Evolutionary conservation across 2,329 filamentous ascomycete genomes (phyloP), one percentile per base, ranked within the genome.

Genomic region (Drechslera avenae): DNA sequence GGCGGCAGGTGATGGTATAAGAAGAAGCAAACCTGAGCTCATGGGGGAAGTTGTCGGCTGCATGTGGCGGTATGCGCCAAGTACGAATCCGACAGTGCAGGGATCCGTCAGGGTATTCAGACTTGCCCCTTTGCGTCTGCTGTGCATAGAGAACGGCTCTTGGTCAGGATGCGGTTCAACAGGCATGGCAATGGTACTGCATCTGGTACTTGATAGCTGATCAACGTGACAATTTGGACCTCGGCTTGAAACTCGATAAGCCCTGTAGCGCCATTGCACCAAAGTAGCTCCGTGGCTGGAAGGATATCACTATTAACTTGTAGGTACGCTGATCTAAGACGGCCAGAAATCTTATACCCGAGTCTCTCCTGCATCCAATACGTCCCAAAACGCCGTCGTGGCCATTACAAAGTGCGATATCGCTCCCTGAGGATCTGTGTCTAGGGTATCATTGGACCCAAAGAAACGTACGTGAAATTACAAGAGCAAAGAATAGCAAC

Each of bases 31-130:
- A 23, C 57, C 50, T 35, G 56, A 49, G 50, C 59, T 63, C 52
- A 59, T 59, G 59, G 55, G 52, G 18, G 19, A 46, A 57, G 59
- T 66, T 52, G 56, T 57, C 40, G 53, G 42, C 50, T 57, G 60
- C 50, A 59, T 46, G 62, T 67, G 65, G 66, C 63, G 60, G 57
- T 30, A 50, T 51, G 34, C 54, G 61, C 62, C 62, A 52, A 52
- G 44, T 31, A 13, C 44, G 33, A 39, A 34, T 39, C 23, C 28
- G 33, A 62, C 47, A 31, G 45, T 49, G 49, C 61, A 64, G 51
- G 52, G 56, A 47, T 61, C 39, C n/a, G 31, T 34, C 52, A 52
- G 21, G 47, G 48, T 45, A 46, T 48, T 46, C 52, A 44, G 37
- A 43, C 53, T 47, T 64, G 59, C 61, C 59, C 46, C 40, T 54